phyloP scores from a whole-genome alignment of 805 yeast genomes.

The Hanseniaspora pseudoguilliermondii region DNA sequence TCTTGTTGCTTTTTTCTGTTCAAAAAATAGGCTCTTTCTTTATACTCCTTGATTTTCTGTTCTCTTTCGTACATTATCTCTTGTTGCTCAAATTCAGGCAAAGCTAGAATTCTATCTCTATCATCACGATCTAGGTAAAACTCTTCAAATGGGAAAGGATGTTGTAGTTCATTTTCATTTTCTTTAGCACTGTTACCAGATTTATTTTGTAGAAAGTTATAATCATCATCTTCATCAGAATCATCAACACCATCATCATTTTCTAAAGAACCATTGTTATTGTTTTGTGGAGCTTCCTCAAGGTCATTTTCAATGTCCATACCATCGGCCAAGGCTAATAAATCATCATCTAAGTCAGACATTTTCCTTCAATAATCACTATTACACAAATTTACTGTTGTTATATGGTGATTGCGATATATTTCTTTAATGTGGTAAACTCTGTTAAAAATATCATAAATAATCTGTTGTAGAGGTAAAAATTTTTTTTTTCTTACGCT shows the following conservation, averaged over 20 bases:
- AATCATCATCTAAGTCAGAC: slow-evolving; percentile 90
- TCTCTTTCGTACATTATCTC: slow-evolving; percentile 81
- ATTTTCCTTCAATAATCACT: slow-evolving; percentile 25
- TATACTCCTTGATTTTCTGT: slow-evolving; percentile 78
- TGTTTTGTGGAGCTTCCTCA: slow-evolving; percentile 22
- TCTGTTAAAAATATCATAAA: too few relatives aligned
- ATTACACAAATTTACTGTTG: too few relatives aligned
- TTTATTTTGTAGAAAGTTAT: slow-evolving; percentile 18
- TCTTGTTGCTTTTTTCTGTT: slow-evolving; percentile 65
- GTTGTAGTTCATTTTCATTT: slow-evolving; percentile 22
- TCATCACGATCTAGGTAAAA: slow-evolving; percentile 77
- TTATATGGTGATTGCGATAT: too few relatives aligned
- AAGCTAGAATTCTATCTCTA: slow-evolving; percentile 43
- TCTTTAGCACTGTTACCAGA: slow-evolving; percentile 21
- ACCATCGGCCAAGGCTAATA: slow-evolving; percentile 86
- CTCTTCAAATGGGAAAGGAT: slow-evolving; percentile 87
- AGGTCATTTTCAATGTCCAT: slow-evolving; percentile 37
- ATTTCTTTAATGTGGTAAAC: too few relatives aligned
- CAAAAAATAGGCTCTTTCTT: slow-evolving; percentile 71
- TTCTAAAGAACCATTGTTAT: slow-evolving; percentile 8
- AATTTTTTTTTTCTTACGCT: neutral
- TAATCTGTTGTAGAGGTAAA: neutral
- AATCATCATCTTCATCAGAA: slow-evolving; percentile 34
- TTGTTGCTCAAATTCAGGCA: slow-evolving; percentile 92
- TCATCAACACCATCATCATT: slow-evolving; percentile 21